Evolutionary conservation across 495 filamentous ascomycete species (phyloP).

Genomic region (Xeromyces bisporus): DNA sequence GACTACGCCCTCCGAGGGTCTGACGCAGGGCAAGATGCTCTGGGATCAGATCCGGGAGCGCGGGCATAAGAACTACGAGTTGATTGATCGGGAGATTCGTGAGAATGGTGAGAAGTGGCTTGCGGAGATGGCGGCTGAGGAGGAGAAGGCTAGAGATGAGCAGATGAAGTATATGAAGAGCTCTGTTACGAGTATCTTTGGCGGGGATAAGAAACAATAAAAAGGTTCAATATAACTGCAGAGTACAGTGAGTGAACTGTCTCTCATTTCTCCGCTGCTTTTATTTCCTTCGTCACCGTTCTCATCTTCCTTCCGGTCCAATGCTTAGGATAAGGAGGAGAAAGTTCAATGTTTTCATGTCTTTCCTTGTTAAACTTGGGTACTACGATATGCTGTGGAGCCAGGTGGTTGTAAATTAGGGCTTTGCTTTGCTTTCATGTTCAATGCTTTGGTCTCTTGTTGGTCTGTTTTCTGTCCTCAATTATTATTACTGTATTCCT

Average conservation of each 20-base stretch:
- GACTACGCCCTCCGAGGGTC: slow-evolving; percentile 48
- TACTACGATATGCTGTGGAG: too few relatives aligned
- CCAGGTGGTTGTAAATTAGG: too few relatives aligned
- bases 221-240: neutral
- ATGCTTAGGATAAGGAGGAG: too few relatives aligned
- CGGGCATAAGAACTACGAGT: slow-evolving; percentile 75
- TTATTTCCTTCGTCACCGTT: too few relatives aligned
- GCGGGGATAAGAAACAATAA: slow-evolving; percentile 18
- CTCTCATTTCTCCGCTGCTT: neutral
- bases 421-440: too few relatives aligned
- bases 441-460: too few relatives aligned
- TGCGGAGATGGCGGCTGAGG: slow-evolving; percentile 69
- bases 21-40: slow-evolving; percentile 83
- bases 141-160: slow-evolving; percentile 75
- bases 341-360: too few relatives aligned
- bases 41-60: slow-evolving; percentile 83
- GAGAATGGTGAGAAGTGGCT: slow-evolving; percentile 90
- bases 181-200: slow-evolving; percentile 41
- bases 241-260: neutral
- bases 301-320: too few relatives aligned
- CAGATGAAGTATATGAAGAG: slow-evolving; percentile 76
- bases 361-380: too few relatives aligned
- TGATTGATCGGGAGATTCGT: slow-evolving; percentile 72
- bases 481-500: too few relatives aligned
- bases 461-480: too few relatives aligned